Base-by-base conservation (phyloP, 2,329 filamentous ascomycete genomes). In the Cytospora schulzeri region DNA sequence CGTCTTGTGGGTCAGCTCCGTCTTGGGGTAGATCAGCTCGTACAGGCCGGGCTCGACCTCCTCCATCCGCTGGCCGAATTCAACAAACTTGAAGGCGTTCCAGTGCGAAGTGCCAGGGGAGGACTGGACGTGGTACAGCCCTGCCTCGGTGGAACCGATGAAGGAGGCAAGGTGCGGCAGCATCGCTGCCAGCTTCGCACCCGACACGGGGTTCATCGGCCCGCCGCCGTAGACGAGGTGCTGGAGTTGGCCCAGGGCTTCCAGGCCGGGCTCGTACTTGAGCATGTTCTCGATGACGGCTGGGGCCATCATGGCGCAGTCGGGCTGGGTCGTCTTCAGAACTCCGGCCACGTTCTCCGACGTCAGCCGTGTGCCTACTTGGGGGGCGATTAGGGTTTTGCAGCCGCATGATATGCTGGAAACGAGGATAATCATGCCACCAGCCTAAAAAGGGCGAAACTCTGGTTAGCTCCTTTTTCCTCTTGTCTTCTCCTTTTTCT, bases 1-100 rank as follows among this genome's bases (percentile, higher is more conserved):
- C 7, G 63, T 65, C 57, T 52, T 57, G 6, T 70, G 65, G 17
- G 71, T 68, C 12, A 67, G 67, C 11, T 69, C 67, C 1, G 72
- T 73, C 26, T 68, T 67, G 12, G 72, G 70, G 56, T 69, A 71
- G 4, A 74, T 70, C 8, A 74, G 70, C 66, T 74, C 72, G 64
- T 70, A 74, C 24, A 73, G 58, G 1, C 72, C 73, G 5, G 72
- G 71, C 15, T 69, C 60, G 4, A 71, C 67, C 41, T 74, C 72
- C 22, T 74, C 73, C 73, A 74, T 73, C 8, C 70, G 69, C 48
- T 73, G 71, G n/a, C 73, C 72, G 33, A 73, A 55, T 2, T 73
- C 68, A 4, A 73, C 64, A 48, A 73, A 73, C 19, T 71, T 71
- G 53, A 73, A 66, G 12, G 68, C 65, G 31, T 72, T 65, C 70